Base-by-base conservation (phyloP, 2,329 filamentous ascomycete genomes). In the Thielaviopsis punctulata region DNA sequence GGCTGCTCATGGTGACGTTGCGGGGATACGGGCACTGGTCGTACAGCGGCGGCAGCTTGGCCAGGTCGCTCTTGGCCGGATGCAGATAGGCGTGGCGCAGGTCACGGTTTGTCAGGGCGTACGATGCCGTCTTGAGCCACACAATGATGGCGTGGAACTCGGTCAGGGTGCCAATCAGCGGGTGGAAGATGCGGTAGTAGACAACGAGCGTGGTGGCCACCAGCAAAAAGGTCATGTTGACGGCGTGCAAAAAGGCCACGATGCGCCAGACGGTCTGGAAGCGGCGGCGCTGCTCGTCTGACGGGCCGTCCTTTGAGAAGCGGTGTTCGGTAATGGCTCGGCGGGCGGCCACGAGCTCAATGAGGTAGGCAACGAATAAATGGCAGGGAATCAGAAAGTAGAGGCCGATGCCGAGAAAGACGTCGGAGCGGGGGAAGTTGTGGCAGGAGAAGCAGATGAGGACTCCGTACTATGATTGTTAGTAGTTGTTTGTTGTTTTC, bases 21-120 rank as follows among this genome's bases (percentile, higher is more conserved):
- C 77, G 68, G 0, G 92, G 92, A 63, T 98, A 98, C 0, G 90
- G 86, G 60, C 88, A 94, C 51, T 77, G 63, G 12, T 75, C 71
- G 69, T 96, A 98, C 22, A 96, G 72, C 36, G 86, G 80, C 1
- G 92, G 92, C 3, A 95, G 70, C 22, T 77, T 73, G 45, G 79
- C 77, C 49, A 82, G 75, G 54, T 84, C 79, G 56, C 77, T 76
- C 52, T 74, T 73, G 43, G 73, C 70, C 1, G 87, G 85, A 61
- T 93, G 85, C 21, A 96, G 75, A 63, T 87, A 86, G 18, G 90
- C 87, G 63, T 95, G 87, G 41, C 92, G 84, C 30, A 98, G 77
- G 64, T 98, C 92, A 57, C 92, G 82, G 66, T 98, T 98, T 23
- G 92, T 96, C 61, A 96, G 85, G 22, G 90, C 92, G 63, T 96